These are phyloP conservation scores for Tolypocladium album DNA, from an alignment of 2,329 filamentous ascomycete genomes.

Conservation along the genomic window DNA sequence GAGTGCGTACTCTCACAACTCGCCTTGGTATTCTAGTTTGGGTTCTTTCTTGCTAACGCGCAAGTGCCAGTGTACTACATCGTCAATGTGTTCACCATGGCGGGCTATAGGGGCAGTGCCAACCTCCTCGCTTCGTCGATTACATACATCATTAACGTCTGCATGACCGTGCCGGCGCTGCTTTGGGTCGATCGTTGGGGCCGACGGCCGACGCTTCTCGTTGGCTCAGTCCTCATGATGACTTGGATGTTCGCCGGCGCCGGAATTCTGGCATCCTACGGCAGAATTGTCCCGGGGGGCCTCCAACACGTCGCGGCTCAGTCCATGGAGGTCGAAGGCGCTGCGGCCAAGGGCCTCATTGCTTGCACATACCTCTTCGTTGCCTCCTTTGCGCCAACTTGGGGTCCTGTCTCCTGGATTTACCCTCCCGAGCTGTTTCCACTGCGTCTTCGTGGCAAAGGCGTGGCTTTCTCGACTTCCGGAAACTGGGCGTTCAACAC, in stretches of 20 bases:
- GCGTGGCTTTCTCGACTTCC: constrained; percentile 40
- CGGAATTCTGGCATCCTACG: constrained; percentile 37
- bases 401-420: constrained; percentile 39
- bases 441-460: constrained; percentile 38
- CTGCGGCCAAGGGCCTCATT: constrained; percentile 50
- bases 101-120: constrained; percentile 30
- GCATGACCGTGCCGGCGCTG: constrained; percentile 67
- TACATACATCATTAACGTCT: constrained; percentile 63
- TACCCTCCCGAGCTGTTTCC: constrained; percentile 50
- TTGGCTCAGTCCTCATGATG: constrained; percentile 57
- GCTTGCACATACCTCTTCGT: constrained; percentile 57
- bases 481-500: constrained; percentile 30
- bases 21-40: neutral
- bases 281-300: constrained; percentile 26
- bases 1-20: constrained; percentile 27
- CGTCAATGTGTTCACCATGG: constrained; percentile 27
- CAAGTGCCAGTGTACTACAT: constrained; percentile 49
- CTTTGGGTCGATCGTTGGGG: constrained; percentile 69
- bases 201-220: constrained; percentile 56
- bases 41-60: neutral
- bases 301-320: constrained; percentile 32
- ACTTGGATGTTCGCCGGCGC: constrained; percentile 46
- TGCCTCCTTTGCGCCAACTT: constrained; percentile 33
- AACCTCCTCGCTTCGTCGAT: constrained; percentile 44
- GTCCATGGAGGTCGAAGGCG: constrained; percentile 35